phyloP scores from a whole-genome alignment of 306 rosid species.

The Inga leiocalycina region DNA sequence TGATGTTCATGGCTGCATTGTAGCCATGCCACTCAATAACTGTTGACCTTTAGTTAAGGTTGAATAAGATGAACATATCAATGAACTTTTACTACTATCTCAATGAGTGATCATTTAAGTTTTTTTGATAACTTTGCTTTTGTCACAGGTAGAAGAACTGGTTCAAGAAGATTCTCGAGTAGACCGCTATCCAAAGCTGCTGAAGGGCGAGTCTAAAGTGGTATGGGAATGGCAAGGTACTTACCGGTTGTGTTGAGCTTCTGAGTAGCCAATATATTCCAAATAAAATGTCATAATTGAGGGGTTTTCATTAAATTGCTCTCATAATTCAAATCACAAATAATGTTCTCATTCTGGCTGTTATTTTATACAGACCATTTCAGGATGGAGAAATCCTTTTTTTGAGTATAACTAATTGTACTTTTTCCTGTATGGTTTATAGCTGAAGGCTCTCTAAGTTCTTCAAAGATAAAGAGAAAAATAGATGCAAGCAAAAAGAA shows the following conservation, averaged over 20 bases:
- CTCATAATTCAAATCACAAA: neutral
- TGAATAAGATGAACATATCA: constrained; percentile 11
- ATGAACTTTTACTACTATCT: constrained; percentile 19
- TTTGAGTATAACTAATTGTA: neutral
- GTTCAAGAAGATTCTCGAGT: constrained; percentile 90
- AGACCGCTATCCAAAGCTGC: constrained; percentile 83
- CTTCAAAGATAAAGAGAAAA: constrained; percentile 54
- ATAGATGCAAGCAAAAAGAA: constrained; percentile 47
- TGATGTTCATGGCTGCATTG: constrained; percentile 1
- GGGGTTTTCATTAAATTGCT: neutral
- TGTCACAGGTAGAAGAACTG: constrained; percentile 84
- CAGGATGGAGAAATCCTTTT: neutral
- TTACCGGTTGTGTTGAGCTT: neutral
- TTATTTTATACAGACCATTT: neutral
- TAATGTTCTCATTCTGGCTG: constrained; percentile 2
- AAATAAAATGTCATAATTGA: constrained; percentile 9
- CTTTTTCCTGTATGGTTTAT: constrained; percentile 24
- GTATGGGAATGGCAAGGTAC: constrained; percentile 95
- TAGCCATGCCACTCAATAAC: constrained; percentile 7
- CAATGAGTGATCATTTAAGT: neutral
- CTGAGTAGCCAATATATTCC: constrained; percentile 13
- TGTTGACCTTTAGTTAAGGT: neutral
- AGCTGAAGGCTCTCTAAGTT: constrained; percentile 91
- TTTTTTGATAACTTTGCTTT: constrained; percentile 14
- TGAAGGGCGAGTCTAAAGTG: constrained; percentile 90